Evolutionary conservation across 495 filamentous ascomycete species (phyloP), one percentile per base, ranked within the genome.

Genomic region (Trichoderma reesei): DNA sequence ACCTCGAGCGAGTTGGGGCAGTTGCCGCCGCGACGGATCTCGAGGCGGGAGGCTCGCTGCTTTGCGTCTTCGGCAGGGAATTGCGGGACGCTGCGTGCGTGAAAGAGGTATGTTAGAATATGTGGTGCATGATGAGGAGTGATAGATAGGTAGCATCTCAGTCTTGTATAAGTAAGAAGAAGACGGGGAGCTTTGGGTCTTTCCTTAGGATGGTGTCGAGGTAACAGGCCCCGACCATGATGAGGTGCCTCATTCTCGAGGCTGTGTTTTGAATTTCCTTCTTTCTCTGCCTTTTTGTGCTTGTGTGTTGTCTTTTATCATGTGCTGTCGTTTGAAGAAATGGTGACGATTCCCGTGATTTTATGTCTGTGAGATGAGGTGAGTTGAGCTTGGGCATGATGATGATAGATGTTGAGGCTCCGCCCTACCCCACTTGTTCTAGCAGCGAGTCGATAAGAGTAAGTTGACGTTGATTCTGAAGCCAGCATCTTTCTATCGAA

Each of bases 41-140:
- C 72, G 59, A 87, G 67, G 18, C 65, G 76, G 5, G 83, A 80
- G 26, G 87, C 87, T 62, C 88, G 86, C 37, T 88, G 78, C 74
- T 90, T 91, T 56, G 85, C 79, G 78, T 91, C 88, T 73, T 90
- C 88, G 16, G 67, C 72, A 18, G 88, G 88, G 68, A 84, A 91
- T 68, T 84, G 70, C 39, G 84, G 80, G 38, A 88, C 83, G 66
- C 88, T 89, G 39, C 31, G 33, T 6, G 16, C 14, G 42, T 64
- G 37, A 59, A 62, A 26, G 26, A 26, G 26, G 16, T 39, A 20
- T 36, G 54, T 70, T 18, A 59, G 63, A 18, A 41, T 1, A 36
- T 18, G 13, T 42, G 31, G 11, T 18, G 41, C n/a, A 42, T 39
- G n/a, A 5, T 5, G 16, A 26, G 26, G 26, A 26, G 1, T 26